phyloP scores from a whole-genome alignment of 169 alveolate species.

The Eimeria falciformis region DNA sequence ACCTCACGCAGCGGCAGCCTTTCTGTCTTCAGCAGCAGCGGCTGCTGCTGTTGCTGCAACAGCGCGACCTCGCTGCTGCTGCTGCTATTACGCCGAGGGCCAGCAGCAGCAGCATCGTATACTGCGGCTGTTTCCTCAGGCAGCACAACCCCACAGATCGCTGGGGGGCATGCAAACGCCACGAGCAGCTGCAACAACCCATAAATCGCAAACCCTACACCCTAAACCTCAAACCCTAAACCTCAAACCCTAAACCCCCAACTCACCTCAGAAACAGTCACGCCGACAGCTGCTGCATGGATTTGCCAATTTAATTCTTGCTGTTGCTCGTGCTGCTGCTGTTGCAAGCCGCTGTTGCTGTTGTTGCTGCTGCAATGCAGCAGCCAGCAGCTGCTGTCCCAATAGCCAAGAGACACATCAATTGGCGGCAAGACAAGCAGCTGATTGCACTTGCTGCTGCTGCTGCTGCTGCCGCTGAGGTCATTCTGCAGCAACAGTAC shows the following conservation, averaged over 20 bases:
- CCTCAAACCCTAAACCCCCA: conserved; percentile 10
- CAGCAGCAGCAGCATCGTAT: conserved; percentile 2
- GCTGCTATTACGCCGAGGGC: neutral
- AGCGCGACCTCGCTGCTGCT: conserved; percentile 60
- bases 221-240: conserved; percentile 26
- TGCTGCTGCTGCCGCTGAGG: conserved; percentile 37
- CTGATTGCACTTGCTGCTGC: conserved; percentile 18
- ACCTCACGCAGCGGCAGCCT: conserved; percentile 9
- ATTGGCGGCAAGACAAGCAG: neutral
- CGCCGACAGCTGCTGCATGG: conserved; percentile 54
- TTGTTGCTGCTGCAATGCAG: conserved; percentile 61
- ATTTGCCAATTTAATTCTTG: conserved; percentile 40
- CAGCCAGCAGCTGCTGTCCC: conserved; percentile 61
- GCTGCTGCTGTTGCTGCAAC: conserved; percentile 48
- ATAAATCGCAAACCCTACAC: neutral
- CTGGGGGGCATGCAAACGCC: conserved; percentile 43
- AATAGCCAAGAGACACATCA: conserved; percentile 40
- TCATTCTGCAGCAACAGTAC: conserved; percentile 33
- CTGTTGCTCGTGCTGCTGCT: conserved; percentile 46
- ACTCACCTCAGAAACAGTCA: conserved; percentile 45
- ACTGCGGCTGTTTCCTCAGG: conserved; percentile 5
- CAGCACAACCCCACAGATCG: conserved; percentile 55
- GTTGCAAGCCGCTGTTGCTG: conserved; percentile 23
- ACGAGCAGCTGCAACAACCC: conserved; percentile 60
- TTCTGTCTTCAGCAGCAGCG: neutral